Base-by-base conservation (phyloP, 139 green algal genomes). In the Trebouxia sp. region DNA sequence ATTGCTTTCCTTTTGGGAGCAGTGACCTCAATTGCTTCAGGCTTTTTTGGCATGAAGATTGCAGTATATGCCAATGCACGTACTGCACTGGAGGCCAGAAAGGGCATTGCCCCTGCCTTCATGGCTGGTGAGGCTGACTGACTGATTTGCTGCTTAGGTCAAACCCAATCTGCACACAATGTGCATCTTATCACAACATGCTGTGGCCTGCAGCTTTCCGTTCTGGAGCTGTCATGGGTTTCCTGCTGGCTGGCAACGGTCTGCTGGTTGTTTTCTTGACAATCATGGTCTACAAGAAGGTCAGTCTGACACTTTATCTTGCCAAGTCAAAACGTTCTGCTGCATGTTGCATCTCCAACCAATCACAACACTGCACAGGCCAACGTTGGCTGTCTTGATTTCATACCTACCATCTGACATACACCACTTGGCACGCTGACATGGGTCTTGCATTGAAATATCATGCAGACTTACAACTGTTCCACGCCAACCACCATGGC, bases 201-300 rank as follows among this genome's bases (percentile, higher is more conserved):
- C n/a, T 69, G 56, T n/a, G 20, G 12, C 26, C 3, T 83, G 88
- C 89, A 93, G 95, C 96, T 51, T 99, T 99, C 92, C 92, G 96
- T 84, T 96, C 95, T 75, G 96, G 96, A 58, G 94, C 96, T 26
- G 96, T 99, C 38, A 99, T 99, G 96, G 96, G 96, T 74, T 99
- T 99, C 89, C 80, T 98, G 77, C 89, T 99, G 76, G 87, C 93
- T 48, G 90, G 91, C 81, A 88, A 95, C 56, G 95, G 93, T 72
- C 89, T 98, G 45, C 87, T 98, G 30, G 93, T 96, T 72, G 89
- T 98, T 32, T 97, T 91, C 84, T 58, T 98, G 35, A 83, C 91
- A 66, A 92, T 98, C 55, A 75, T 91, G 39, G n/a, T 95, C 26
- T 96, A 96, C 78, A 43, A 79, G 17, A 83, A 75, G 88, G 86